phyloP scores from a whole-genome alignment of 192 early-diverging fungal genomes.

The Entophlyctis luteolus region DNA sequence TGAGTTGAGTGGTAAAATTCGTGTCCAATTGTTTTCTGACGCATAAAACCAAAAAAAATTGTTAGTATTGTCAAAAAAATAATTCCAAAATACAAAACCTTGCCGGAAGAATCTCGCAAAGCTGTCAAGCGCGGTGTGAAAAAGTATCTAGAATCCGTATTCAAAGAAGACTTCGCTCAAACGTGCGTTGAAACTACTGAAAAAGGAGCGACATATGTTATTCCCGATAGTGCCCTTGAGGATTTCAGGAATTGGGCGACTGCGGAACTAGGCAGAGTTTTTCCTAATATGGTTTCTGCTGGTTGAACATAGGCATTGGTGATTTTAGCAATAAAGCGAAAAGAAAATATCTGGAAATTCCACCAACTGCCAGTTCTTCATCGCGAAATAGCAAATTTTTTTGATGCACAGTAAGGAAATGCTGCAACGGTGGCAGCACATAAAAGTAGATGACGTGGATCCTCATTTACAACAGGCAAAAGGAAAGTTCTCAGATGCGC shows the following conservation, averaged over 20 bases:
- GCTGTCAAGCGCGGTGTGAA: constrained; percentile 23
- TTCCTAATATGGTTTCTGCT: constrained; percentile 9
- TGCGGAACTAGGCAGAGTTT: constrained; percentile 5
- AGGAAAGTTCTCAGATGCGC: too few relatives aligned
- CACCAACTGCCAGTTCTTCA: too few relatives aligned
- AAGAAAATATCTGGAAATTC: too few relatives aligned
- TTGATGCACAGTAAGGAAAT: too few relatives aligned
- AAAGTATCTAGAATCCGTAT: constrained; percentile 9
- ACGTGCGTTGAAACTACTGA: not conserved
- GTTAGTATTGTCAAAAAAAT: constrained; percentile 14
- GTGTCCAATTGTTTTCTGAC: too few relatives aligned
- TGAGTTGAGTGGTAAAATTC: too few relatives aligned
- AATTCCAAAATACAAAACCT: constrained; percentile 9
- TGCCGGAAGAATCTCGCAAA: constrained; percentile 12
- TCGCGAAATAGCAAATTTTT: too few relatives aligned
- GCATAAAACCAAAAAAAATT: not conserved
- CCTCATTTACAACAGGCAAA: too few relatives aligned
- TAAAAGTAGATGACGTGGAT: too few relatives aligned
- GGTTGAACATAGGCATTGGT: not conserved
- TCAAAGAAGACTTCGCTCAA: not conserved
- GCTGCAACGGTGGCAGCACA: too few relatives aligned
- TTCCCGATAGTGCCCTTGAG: constrained; percentile 4
- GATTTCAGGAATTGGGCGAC: constrained; percentile 9
- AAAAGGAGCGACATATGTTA: constrained; percentile 4
- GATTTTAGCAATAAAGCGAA: not conserved